These are phyloP conservation scores for Suhomyces sp. DNA, from an alignment of 805 yeast genomes.

Conservation along the genomic window DNA sequence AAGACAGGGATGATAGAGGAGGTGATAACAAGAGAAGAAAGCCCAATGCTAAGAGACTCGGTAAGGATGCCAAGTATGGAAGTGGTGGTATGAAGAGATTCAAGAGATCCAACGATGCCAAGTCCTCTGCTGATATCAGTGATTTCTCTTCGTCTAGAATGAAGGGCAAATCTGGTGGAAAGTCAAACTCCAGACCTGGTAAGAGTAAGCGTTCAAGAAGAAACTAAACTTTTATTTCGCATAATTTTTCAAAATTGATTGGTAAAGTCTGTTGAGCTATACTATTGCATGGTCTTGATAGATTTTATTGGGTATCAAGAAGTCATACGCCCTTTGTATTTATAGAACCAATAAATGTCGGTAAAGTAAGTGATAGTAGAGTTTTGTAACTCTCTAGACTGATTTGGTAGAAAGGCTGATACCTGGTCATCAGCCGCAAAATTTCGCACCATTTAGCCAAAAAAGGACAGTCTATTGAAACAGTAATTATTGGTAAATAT, in stretches of 20 bases:
- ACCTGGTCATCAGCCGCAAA: too few species aligned
- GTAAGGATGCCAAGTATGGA: slow-evolving; percentile 75
- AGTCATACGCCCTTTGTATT: slow-evolving; percentile 4
- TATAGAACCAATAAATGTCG: slow-evolving; percentile 1
- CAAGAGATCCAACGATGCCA: slow-evolving; percentile 69
- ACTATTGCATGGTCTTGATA: too few species aligned
- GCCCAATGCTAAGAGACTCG: slow-evolving; percentile 64
- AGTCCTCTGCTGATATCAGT: slow-evolving; percentile 65
- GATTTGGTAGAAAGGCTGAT: too few species aligned
- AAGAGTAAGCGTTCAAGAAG: slow-evolving; percentile 41
- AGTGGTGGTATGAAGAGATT: slow-evolving; percentile 76
- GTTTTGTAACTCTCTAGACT: too few species aligned
- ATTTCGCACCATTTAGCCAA: too few species aligned
- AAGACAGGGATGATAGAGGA: slow-evolving; percentile 37
- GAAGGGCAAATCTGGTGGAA: slow-evolving; percentile 29
- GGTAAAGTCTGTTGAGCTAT: too few species aligned
- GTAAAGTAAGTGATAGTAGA: background rate
- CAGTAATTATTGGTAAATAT: too few species aligned
- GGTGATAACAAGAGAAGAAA: slow-evolving; percentile 53
- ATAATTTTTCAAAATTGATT: too few species aligned
- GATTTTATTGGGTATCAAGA: too few species aligned
- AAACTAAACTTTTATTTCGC: too few species aligned
- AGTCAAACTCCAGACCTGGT: slow-evolving; percentile 40
- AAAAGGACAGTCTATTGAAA: too few species aligned
- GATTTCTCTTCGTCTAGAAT: slow-evolving; percentile 55